Percentiles rank a stretch among this genome's conserved stretches.
These are phyloP conservation scores for Suillus bovinus DNA, from an alignment of 768 basidiomycete genomes.

Conservation along the genomic window DNA sequence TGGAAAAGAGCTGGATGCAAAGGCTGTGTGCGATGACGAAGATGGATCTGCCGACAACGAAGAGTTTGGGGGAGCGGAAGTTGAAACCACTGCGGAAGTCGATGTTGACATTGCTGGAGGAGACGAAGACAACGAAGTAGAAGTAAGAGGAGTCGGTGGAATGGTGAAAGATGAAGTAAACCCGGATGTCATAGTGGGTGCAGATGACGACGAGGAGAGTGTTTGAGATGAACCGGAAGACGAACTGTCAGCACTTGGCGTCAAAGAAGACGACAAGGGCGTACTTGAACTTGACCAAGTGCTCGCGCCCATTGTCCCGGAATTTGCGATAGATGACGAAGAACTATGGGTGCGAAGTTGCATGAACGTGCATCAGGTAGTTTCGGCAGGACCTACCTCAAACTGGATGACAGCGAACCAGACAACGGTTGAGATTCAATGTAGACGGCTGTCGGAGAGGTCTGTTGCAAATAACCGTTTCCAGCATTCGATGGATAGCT, in stretches of 20 bases:
- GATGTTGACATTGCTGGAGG: background rate
- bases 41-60: background rate
- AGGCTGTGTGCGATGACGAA: background rate
- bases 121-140: background rate
- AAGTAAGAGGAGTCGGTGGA: background rate
- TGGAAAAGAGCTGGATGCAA: background rate
- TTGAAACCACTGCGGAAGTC: background rate
- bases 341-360: background rate
- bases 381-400: background rate
- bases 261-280: slow-evolving; percentile 3
- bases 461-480: slow-evolving; percentile 1
- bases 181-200: background rate
- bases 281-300: slow-evolving; percentile 8
- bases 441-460: background rate
- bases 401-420: background rate
- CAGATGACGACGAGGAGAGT: background rate
- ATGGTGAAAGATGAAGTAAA: background rate
- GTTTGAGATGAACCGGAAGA: background rate
- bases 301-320: background rate
- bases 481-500: background rate
- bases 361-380: background rate
- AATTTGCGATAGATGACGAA: background rate
- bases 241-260: slow-evolving; percentile 3
- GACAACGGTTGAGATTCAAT: background rate
- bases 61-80: background rate